Evolutionary conservation across 2,329 filamentous ascomycete genomes (phyloP).

Genomic region (Ciborinia camelliae): DNA sequence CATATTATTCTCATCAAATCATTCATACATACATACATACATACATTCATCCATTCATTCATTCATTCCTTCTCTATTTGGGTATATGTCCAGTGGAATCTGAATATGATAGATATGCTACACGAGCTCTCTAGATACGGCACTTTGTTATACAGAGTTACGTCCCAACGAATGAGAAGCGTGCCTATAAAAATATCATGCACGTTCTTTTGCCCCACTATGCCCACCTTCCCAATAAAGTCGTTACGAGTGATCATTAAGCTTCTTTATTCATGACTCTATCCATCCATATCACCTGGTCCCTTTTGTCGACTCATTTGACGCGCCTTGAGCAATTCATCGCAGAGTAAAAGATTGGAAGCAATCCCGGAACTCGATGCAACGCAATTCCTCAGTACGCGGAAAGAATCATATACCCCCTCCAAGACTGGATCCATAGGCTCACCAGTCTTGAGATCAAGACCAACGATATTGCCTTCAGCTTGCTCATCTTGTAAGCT

Average conservation of each 20-base stretch:
- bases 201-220: too few relatives aligned
- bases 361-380: slow-evolving; percentile 94
- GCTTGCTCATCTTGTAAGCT: slow-evolving; percentile 79
- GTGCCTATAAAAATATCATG: not conserved
- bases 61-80: slow-evolving; percentile 6
- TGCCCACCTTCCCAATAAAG: slow-evolving; percentile 5
- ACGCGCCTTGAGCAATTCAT: slow-evolving; percentile 94
- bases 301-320: slow-evolving; percentile 76
- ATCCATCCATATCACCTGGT: slow-evolving; percentile 61
- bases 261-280: slow-evolving; percentile 23
- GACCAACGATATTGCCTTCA: slow-evolving; percentile 80
- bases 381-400: slow-evolving; percentile 88
- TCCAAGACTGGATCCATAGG: slow-evolving; percentile 93
- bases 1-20: slow-evolving; percentile 1
- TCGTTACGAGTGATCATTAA: slow-evolving; percentile 15
- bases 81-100: not conserved
- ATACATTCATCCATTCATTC: slow-evolving; percentile 12
- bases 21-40: too few relatives aligned
- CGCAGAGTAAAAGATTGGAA: slow-evolving; percentile 89
- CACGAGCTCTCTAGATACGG: slow-evolving; percentile 3
- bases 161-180: slow-evolving; percentile 3
- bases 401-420: slow-evolving; percentile 94
- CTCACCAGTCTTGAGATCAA: slow-evolving; percentile 82
- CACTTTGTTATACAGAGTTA: slow-evolving; percentile 3
- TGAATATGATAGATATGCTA: slow-evolving; percentile 2